A percentile compares a stretch with the other conserved stretches of the same genome.
Conservation (phyloP, 768 basidiomycete species). For the Kwoniella europaea region DNA sequence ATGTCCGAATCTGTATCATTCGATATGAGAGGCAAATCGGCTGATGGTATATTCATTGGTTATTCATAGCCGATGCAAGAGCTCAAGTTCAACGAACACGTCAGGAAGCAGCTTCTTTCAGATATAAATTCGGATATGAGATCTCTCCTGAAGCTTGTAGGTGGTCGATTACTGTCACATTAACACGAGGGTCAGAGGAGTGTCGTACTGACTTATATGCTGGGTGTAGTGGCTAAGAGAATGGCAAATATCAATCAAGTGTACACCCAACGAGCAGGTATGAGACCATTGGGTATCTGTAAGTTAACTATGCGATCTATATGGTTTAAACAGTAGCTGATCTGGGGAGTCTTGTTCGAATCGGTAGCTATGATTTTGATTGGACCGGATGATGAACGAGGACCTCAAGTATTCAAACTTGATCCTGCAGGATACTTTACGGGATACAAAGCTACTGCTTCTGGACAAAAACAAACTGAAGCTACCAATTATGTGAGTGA, state of each 20-base stretch:
- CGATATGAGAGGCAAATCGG: neutral
- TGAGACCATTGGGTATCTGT: conserved; percentile 97
- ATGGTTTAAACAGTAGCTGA: neutral
- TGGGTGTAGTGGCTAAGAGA: conserved; percentile 71
- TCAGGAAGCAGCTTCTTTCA: conserved; percentile 85
- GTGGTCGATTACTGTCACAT: conserved; percentile 12
- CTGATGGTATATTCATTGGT: neutral
- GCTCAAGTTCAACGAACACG: conserved; percentile 86
- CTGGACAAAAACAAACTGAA: conserved; percentile 93
- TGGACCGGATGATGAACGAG: conserved; percentile 84
- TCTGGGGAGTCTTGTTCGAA: neutral
- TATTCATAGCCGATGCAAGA: conserved; percentile 78
- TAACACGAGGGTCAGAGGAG: neutral
- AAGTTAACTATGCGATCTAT: conserved; percentile 47
- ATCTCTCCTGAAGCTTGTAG: conserved; percentile 88
- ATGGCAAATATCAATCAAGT: conserved; percentile 99
- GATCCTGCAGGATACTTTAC: conserved; percentile 99
- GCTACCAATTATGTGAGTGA: conserved; percentile 86
- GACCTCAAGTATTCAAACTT: conserved; percentile 97
- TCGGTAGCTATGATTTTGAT: conserved; percentile 89
- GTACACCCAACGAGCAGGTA: conserved; percentile 94
- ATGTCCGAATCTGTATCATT: neutral
- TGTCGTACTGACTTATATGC: neutral
- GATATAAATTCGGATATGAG: conserved; percentile 97
- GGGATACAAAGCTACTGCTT: conserved; percentile 94